Percentiles rank a stretch among this genome's conserved stretches.
Conservation (phyloP, 441 rosid species). For the Omphalea diandra region DNA sequence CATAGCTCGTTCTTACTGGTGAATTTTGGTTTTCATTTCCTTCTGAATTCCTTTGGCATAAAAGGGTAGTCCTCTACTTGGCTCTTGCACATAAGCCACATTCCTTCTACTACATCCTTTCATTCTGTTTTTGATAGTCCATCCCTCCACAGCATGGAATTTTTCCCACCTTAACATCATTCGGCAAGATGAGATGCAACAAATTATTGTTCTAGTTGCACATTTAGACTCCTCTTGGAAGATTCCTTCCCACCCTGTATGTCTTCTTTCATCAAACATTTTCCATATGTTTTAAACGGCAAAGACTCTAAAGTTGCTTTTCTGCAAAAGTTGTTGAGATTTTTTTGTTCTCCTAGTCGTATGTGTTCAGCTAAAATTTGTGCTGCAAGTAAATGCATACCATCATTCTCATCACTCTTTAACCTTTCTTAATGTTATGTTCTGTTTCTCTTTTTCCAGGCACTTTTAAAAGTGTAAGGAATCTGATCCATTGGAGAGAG, state of each 20-base stretch:
- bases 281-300: not conserved
- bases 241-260: not conserved
- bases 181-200: not conserved
- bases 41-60: not conserved
- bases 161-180: not conserved
- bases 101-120: not conserved
- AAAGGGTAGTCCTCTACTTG: not conserved
- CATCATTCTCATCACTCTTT: not conserved
- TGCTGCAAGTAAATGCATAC: not conserved
- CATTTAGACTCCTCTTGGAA: not conserved
- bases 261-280: not conserved
- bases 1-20: not conserved
- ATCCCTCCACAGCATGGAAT: not conserved
- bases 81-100: too few relatives aligned
- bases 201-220: not conserved
- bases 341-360: not conserved
- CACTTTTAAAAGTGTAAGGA: slow-evolving; percentile 29
- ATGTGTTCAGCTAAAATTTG: not conserved
- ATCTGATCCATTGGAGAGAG: slow-evolving; percentile 8
- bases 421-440: not conserved
- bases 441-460: slow-evolving; percentile 20
- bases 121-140: not conserved
- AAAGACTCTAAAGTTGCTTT: not conserved
- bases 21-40: not conserved
- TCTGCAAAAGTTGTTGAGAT: not conserved